Percentiles rank a stretch among this genome's conserved stretches.
Evolutionary conservation across 768 basidiomycete species (phyloP).

Genomic region (Mrakia gelida): DNA sequence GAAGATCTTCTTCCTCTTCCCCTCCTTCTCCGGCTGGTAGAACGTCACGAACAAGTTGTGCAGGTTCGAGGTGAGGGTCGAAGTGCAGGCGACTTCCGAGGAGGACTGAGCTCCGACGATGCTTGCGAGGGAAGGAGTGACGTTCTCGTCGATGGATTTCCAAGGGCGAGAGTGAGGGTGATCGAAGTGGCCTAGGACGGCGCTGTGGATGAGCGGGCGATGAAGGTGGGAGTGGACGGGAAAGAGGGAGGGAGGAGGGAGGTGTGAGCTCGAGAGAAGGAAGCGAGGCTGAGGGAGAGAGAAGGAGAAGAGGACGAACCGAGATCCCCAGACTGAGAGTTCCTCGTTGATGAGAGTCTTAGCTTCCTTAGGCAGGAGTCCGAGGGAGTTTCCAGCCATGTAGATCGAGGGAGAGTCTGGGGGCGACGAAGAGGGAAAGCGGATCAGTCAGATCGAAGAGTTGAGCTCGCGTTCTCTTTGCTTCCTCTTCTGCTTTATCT

Average conservation of each 20-base stretch:
- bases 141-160: conserved; percentile 68
- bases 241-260: conserved; percentile 37
- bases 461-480: background rate
- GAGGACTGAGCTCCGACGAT: conserved; percentile 64
- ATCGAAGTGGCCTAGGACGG: conserved; percentile 79
- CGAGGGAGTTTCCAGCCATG: conserved; percentile 93
- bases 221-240: background rate
- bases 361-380: conserved; percentile 70
- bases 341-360: conserved; percentile 72
- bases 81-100: conserved; percentile 87
- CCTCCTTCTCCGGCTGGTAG: conserved; percentile 64
- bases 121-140: conserved; percentile 69
- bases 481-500: background rate
- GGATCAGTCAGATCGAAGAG: background rate
- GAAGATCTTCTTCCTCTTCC: conserved; percentile 80
- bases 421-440: background rate
- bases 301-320: conserved; percentile 40
- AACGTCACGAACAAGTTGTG: conserved; percentile 85
- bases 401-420: conserved; percentile 64
- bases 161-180: conserved; percentile 83
- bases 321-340: conserved; percentile 71
- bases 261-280: background rate
- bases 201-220: conserved; percentile 50
- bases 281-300: conserved; percentile 46
- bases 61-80: conserved; percentile 88